Base-by-base conservation (phyloP, 2,329 filamentous ascomycete genomes). In the Teratosphaeriaceae sp. region DNA sequence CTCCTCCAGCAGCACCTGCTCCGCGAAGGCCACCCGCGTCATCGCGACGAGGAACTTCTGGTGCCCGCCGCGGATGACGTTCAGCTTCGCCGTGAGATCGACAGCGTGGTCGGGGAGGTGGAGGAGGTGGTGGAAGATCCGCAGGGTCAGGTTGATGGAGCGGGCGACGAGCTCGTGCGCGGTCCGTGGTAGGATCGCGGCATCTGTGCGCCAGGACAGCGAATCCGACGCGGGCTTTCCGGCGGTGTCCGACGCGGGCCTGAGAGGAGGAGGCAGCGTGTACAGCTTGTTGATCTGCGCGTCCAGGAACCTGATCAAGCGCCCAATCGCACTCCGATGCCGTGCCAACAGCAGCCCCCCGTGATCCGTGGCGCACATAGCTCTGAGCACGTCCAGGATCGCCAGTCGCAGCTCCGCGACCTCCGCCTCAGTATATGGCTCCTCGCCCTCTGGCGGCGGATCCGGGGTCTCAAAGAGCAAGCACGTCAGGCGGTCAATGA, bases 21-120 rank as follows among this genome's bases (percentile, higher is more conserved):
- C 87, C 5, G 80, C 82, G 61, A 95, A 96, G 0, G 86, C 88
- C n/a, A 97, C 68, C 31, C 90, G 70, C 0, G 87, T 88, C 34
- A 98, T 69, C 2, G 80, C 80, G 8, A 96, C 77, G 1, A 94
- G 70, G 56, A 94, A 90, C 40, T 88, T 88, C 57, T 95, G 88
- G 40, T 79, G 78, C 0, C 82, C 85, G 2, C 87, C 86, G 4
- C 79, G 74, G 0, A 85, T 77, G 7, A 76, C 75, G 0, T 75
- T 73, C 4, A 95, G 70, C 61, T 90, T 94, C 38, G 77, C 74
- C 38, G 80, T 75, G 49, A 94, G 78, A 51, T 90, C 65, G 53
- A 82, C 71, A 19, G 72, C 66, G 16, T 75, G 67, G 4, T 84
- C 75, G 58, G 88, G 50, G 3, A 55, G 56, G 2, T 67, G 74